Percentiles rank a stretch among this genome's conserved stretches.
phyloP scores from a whole-genome alignment of 192 early-diverging fungal species.

The Coemansia sp. region DNA sequence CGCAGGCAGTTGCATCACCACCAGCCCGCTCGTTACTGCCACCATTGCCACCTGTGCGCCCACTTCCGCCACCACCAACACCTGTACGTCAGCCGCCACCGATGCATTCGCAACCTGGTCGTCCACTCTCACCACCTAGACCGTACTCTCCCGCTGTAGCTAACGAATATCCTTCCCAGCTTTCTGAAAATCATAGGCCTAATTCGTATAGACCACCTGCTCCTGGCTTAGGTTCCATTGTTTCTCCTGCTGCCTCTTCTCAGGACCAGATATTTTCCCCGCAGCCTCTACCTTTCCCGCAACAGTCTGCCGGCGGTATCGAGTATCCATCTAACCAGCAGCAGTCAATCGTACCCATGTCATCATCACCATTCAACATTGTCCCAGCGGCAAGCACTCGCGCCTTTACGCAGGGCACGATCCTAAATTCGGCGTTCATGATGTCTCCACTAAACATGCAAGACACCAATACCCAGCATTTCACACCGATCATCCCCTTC shows the following conservation, averaged over 20 bases:
- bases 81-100: neutral
- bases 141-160: neutral
- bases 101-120: neutral
- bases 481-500: conserved; percentile 36
- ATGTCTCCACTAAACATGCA: conserved; percentile 6
- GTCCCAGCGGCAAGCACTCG: neutral
- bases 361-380: conserved; percentile 4
- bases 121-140: neutral
- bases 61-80: neutral
- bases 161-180: neutral
- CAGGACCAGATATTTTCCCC: neutral
- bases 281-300: neutral
- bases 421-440: neutral
- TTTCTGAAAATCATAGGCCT: too few species aligned
- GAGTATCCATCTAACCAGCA: neutral
- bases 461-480: conserved; percentile 12
- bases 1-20: neutral
- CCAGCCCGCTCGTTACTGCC: neutral
- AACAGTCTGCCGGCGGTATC: neutral
- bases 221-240: neutral
- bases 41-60: neutral
- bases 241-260: conserved; percentile 1
- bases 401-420: neutral
- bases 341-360: neutral
- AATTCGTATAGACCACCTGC: too few species aligned